These are phyloP conservation scores for Nicotiana tomentosiformis DNA, from an alignment of 257 asterid genomes.

Conservation along the genomic window DNA sequence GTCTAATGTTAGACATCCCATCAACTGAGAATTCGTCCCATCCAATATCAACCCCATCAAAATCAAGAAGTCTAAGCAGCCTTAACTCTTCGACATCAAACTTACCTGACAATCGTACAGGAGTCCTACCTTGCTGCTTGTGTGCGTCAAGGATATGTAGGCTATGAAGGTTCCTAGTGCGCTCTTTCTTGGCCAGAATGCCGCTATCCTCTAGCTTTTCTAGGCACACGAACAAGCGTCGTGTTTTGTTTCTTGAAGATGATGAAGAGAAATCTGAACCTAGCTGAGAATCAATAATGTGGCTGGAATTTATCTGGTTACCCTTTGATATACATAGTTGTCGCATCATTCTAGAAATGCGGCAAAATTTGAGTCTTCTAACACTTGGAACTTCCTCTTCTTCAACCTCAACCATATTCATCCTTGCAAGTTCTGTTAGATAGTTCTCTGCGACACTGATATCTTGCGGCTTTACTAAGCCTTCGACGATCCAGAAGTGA, in stretches of 20 bases:
- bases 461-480: neutral
- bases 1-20: too few species aligned
- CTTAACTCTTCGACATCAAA: neutral
- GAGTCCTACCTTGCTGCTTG: neutral
- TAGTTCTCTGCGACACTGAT: neutral
- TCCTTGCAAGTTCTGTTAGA: neutral
- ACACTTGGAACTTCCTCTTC: neutral
- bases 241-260: neutral
- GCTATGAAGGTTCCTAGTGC: neutral
- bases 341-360: neutral
- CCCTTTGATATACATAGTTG: neutral
- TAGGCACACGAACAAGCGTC: neutral
- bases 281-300: neutral
- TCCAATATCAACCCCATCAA: neutral
- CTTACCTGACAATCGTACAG: neutral
- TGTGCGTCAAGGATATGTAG: neutral
- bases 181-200: neutral
- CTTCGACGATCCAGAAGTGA: slow-evolving; percentile 9
- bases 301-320: neutral
- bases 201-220: neutral
- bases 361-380: neutral
- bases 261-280: too few species aligned
- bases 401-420: neutral
- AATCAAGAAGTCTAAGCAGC: neutral
- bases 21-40: neutral